Conservation (phyloP, 257 asterid species). For the Gentiana straminea region DNA sequence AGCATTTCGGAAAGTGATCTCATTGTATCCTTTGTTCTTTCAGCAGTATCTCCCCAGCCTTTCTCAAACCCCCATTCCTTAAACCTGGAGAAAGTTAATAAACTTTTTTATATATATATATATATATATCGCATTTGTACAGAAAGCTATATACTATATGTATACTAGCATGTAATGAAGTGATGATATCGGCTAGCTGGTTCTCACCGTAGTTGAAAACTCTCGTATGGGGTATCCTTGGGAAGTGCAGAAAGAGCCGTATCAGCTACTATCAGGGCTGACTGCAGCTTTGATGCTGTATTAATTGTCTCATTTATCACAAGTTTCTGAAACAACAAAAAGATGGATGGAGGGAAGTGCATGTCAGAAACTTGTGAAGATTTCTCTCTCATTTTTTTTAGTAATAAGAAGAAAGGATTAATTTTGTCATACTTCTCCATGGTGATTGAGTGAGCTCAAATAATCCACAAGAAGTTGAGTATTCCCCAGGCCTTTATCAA, state of each 20-base stretch:
- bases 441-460: slow-evolving; percentile 58
- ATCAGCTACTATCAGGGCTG: slow-evolving; percentile 61
- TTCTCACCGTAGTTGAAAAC: slow-evolving; percentile 65
- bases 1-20: slow-evolving; percentile 62
- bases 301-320: slow-evolving; percentile 73
- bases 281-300: slow-evolving; percentile 63
- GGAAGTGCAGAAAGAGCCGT: slow-evolving; percentile 53
- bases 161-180: not conserved
- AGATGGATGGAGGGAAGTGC: slow-evolving; percentile 1
- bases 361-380: not conserved
- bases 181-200: not conserved
- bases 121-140: too few relatives aligned
- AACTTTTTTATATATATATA: too few relatives aligned
- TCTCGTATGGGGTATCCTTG: slow-evolving; percentile 53
- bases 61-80: slow-evolving; percentile 86
- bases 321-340: slow-evolving; percentile 44
- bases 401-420: not conserved
- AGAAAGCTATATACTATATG: not conserved
- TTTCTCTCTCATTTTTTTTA: not conserved
- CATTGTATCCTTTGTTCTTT: slow-evolving; percentile 66
- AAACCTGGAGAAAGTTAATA: slow-evolving; percentile 34
- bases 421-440: slow-evolving; percentile 55
- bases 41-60: slow-evolving; percentile 92
- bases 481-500: slow-evolving; percentile 27
- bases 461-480: slow-evolving; percentile 68